Evolutionary conservation across 306 rosid species (phyloP), one percentile per base, ranked within the genome.

Genomic region (Casuarina equisetifolia): DNA sequence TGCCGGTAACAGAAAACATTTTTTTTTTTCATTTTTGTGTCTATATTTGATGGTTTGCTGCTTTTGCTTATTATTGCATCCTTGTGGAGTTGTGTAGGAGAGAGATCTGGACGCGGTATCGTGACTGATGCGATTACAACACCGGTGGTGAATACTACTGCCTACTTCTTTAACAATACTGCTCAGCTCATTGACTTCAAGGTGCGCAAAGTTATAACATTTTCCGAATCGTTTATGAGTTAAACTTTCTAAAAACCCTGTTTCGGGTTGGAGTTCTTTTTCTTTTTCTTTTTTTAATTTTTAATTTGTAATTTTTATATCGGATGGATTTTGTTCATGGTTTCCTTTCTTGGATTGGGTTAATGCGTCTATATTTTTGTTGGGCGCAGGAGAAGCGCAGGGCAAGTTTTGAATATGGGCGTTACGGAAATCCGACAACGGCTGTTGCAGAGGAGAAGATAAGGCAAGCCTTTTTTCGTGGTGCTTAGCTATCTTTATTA

Each of bases 371-470:
- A 25, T 57, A 16, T 16, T 82, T 5, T 10, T 79, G 17, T 83
- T 13, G 64, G 39, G 10, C 63, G 64, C 80, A 94, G 98, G 98
- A 94, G 87, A 90, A 92, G 79, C 98, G 97, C 38, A 63, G 73
- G 0, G 75, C 43, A 1, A 94, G 98, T 84, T 94, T 89, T 74
- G 98, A 94, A 76, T 94, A 94, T 32, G 98, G 97, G 58, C 97
- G 98, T 57, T 94, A 94, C 82, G 98, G 98, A 63, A 94, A 92
- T 81, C 98, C 97, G 0, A 94, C 98, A 0, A 94, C 97, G 0
- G 91, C 88, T 49, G 98, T 94, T 84, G 73, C 81, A 4, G 98
- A 94, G 89, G 92, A 90, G 87, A 94, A 94, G 90, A 88, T 94
- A 83, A 94, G 98, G 98, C 92, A 82, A 43, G 73, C n/a, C 53